Conservation (phyloP, 2,329 filamentous ascomycete genomes). For the Cyphellophora europaea region DNA sequence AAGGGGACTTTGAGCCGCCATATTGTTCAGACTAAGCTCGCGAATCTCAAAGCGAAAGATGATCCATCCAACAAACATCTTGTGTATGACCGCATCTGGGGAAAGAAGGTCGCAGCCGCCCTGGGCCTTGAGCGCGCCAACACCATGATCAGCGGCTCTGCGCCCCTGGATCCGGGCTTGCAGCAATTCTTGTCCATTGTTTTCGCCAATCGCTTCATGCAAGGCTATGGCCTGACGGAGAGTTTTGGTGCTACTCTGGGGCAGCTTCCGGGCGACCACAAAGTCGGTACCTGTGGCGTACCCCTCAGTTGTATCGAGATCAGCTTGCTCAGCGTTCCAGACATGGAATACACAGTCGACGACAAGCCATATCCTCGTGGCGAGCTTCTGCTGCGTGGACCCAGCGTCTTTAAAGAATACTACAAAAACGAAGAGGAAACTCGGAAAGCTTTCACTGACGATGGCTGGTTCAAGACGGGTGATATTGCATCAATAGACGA, state of each 20-base stretch:
- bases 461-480: conserved; percentile 96
- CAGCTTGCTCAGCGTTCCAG: conserved; percentile 77
- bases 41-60: conserved; percentile 46
- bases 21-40: conserved; percentile 70
- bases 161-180: conserved; percentile 78
- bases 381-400: conserved; percentile 75
- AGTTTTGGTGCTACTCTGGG: conserved; percentile 69
- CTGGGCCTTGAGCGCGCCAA: conserved; percentile 67
- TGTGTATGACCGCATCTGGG: conserved; percentile 64
- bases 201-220: conserved; percentile 67
- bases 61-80: conserved; percentile 46
- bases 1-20: conserved; percentile 73
- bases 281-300: conserved; percentile 71
- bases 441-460: conserved; percentile 65
- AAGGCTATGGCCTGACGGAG: conserved; percentile 93
- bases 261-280: conserved; percentile 63
- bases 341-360: conserved; percentile 83
- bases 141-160: conserved; percentile 77
- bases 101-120: conserved; percentile 73
- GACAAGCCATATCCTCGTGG: conserved; percentile 87
- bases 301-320: conserved; percentile 60
- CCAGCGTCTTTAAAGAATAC: conserved; percentile 76
- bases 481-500: conserved; percentile 83
- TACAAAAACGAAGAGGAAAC: conserved; percentile 88
- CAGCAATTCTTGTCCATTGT: conserved; percentile 82